Conservation (phyloP, 2,329 filamentous ascomycete genomes). For the Myriosclerotinia duriaeana region DNA sequence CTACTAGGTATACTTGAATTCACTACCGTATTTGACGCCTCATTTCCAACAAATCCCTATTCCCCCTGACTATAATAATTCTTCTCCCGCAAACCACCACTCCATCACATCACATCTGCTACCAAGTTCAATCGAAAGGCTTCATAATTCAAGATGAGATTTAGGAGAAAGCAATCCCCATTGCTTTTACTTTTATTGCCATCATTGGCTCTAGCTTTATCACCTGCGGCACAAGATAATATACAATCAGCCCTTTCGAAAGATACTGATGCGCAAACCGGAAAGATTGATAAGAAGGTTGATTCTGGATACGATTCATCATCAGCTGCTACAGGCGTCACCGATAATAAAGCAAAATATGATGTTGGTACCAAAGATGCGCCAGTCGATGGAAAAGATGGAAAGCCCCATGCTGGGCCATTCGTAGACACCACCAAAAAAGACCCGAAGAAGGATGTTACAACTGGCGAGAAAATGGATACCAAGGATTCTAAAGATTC, state of each 20-base stretch:
- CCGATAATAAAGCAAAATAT: slow-evolving; percentile 38
- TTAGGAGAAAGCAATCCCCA: slow-evolving; percentile 54
- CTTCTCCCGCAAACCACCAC: neutral
- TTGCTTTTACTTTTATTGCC: slow-evolving; percentile 62
- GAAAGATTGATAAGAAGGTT: slow-evolving; percentile 25
- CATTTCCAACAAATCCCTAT: neutral
- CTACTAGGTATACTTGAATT: no score
- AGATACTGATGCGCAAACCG: slow-evolving; percentile 29
- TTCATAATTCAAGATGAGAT: slow-evolving; percentile 52
- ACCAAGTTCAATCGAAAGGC: slow-evolving; percentile 5
- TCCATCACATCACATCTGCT: slow-evolving; percentile 3
- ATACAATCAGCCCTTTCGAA: slow-evolving; percentile 32
- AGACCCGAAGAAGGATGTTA: slow-evolving; percentile 50
- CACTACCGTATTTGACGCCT: no score
- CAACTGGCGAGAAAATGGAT: slow-evolving; percentile 2
- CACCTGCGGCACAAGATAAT: slow-evolving; percentile 35
- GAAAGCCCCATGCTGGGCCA: slow-evolving; percentile 87
- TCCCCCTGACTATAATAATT: neutral
- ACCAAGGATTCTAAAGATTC: slow-evolving; percentile 29
- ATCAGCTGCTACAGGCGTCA: slow-evolving; percentile 32
- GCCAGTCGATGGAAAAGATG: slow-evolving; percentile 89
- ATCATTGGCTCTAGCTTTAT: slow-evolving; percentile 50
- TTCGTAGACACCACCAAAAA: slow-evolving; percentile 59
- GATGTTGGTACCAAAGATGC: slow-evolving; percentile 68
- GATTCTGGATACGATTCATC: slow-evolving; percentile 24